Evolutionary conservation across 2,329 filamentous ascomycete genomes (phyloP).

Genomic region (Cucurbitaria berberidis): DNA sequence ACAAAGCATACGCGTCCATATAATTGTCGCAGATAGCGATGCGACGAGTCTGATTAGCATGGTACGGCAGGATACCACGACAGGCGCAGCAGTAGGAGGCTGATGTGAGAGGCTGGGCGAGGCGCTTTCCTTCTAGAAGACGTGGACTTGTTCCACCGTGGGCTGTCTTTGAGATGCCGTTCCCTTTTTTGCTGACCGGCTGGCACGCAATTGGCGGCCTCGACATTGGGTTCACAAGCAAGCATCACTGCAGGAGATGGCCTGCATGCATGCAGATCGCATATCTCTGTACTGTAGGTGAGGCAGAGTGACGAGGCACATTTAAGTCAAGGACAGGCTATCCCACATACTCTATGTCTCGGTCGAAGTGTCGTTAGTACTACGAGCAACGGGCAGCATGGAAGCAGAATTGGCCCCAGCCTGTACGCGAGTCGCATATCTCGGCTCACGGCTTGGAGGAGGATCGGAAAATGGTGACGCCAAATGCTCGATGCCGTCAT

Average conservation of each 20-base stretch:
- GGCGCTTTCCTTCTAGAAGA: not conserved
- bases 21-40: not conserved
- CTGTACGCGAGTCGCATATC: slow-evolving; percentile 2
- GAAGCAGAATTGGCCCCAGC: not conserved
- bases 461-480: too few species aligned
- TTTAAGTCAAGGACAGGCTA: not conserved
- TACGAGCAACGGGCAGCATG: not conserved
- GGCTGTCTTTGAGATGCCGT: not conserved
- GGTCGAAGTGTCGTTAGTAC: not conserved
- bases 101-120: slow-evolving; percentile 7
- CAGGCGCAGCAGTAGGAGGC: not conserved
- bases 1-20: not conserved
- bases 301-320: slow-evolving; percentile 1
- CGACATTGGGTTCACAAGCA: not conserved
- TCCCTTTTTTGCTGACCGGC: not conserved
- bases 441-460: slow-evolving; percentile 10
- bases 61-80: not conserved
- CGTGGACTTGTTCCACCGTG: slow-evolving; percentile 2
- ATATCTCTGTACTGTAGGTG: not conserved
- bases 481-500: slow-evolving; percentile 27
- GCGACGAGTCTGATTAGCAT: slow-evolving; percentile 1
- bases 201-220: not conserved
- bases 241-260: not conserved
- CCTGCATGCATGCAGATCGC: not conserved
- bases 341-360: not conserved